phyloP scores from a whole-genome alignment of 2,329 filamentous ascomycete species.

The Curvularia lunata region DNA sequence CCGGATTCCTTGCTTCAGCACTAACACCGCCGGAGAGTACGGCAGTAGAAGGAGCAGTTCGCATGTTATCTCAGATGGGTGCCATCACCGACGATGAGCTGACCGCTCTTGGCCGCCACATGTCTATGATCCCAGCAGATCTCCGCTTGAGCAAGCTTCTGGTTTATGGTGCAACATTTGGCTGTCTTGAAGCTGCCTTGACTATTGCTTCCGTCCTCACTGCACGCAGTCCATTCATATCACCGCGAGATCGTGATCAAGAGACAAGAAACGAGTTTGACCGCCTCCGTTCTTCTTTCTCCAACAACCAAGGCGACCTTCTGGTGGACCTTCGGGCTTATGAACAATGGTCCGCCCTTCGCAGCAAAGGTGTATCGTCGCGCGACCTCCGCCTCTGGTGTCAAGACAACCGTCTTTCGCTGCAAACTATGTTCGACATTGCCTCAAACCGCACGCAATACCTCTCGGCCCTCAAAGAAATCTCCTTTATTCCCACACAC shows the following conservation, averaged over 20 bases:
- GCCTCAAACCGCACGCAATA: slow-evolving; percentile 86
- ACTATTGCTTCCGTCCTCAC: slow-evolving; percentile 94
- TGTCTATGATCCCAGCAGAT: slow-evolving; percentile 95
- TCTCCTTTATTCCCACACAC: slow-evolving; percentile 70
- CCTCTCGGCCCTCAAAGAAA: slow-evolving; percentile 81
- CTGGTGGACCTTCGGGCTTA: slow-evolving; percentile 86
- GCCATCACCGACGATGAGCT: slow-evolving; percentile 85
- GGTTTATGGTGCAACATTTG: slow-evolving; percentile 93
- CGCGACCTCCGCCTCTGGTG: slow-evolving; percentile 78
- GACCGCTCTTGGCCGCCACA: slow-evolving; percentile 87
- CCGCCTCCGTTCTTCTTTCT: slow-evolving; percentile 76
- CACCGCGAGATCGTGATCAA: slow-evolving; percentile 81
- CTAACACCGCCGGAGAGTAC: slow-evolving; percentile 85
- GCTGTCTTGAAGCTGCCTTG: slow-evolving; percentile 85
- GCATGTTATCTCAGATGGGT: slow-evolving; percentile 81
- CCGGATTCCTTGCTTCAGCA: slow-evolving; percentile 80
- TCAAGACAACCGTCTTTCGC: slow-evolving; percentile 81
- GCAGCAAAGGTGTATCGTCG: slow-evolving; percentile 61
- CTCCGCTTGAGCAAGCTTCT: slow-evolving; percentile 92
- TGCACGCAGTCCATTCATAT: slow-evolving; percentile 83
- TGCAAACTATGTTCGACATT: slow-evolving; percentile 86
- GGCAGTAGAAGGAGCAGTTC: slow-evolving; percentile 85
- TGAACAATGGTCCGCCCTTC: slow-evolving; percentile 77
- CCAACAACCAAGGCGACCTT: slow-evolving; percentile 80
- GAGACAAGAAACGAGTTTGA: slow-evolving; percentile 83